Conservation (phyloP, 2,329 filamentous ascomycete species). For the Teratosphaeria viscida region DNA sequence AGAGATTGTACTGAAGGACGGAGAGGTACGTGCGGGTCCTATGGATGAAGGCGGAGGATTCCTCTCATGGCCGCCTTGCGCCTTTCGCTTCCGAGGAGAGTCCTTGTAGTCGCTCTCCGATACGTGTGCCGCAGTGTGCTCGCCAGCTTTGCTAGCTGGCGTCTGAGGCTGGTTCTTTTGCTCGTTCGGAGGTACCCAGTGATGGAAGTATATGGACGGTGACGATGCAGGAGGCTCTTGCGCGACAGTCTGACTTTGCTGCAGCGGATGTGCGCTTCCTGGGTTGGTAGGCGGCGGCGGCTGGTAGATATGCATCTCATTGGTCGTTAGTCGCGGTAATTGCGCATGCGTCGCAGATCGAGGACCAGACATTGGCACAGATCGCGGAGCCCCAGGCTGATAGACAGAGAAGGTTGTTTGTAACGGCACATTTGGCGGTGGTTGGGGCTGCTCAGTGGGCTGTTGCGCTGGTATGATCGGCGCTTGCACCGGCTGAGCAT, state of each 20-base stretch:
- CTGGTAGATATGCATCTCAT: conserved; percentile 41
- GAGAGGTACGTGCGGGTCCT: conserved; percentile 35
- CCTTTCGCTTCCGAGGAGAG: conserved; percentile 79
- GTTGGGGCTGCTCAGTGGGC: conserved; percentile 22
- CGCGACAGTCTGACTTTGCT: conserved; percentile 41
- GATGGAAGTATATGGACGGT: conserved; percentile 77
- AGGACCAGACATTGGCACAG: conserved; percentile 32
- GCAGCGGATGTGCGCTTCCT: conserved; percentile 30
- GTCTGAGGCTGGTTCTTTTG: conserved; percentile 56
- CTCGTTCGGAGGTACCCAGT: conserved; percentile 73
- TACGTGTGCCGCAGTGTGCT: conserved; percentile 40
- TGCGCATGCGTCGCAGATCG: conserved; percentile 37
- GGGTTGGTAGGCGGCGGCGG: conserved; percentile 33
- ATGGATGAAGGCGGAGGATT: conserved; percentile 42
- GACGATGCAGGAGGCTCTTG: conserved; percentile 57
- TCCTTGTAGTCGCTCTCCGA: conserved; percentile 54
- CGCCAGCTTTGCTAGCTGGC: conserved; percentile 51
- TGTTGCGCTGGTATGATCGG: conserved; percentile 32
- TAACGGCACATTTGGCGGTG: conserved; percentile 14
- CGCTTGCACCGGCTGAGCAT: conserved; percentile 17
- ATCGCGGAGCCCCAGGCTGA: conserved; percentile 17
- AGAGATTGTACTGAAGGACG: conserved; percentile 45
- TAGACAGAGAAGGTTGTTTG: conserved; percentile 33
- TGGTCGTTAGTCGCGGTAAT: conserved; percentile 42
- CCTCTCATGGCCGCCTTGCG: conserved; percentile 43